Conservation (phyloP, 305 asterid species). For the Nicotiana rustica region DNA sequence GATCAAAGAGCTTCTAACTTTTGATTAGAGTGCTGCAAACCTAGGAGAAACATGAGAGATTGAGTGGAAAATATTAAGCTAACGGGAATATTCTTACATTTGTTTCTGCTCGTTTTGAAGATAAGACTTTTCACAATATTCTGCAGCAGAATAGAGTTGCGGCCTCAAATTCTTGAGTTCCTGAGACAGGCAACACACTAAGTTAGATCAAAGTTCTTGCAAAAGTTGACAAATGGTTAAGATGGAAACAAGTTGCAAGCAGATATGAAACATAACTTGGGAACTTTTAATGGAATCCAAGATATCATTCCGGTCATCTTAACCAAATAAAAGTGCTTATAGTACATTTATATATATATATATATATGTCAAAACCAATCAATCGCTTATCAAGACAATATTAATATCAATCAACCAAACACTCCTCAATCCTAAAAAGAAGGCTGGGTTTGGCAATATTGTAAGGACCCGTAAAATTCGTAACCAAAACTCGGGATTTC, state of each 20-base stretch:
- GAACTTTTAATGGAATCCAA: not conserved
- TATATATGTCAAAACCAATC: not conserved
- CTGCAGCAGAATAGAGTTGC: constrained; percentile 94
- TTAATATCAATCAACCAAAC: constrained; percentile 27
- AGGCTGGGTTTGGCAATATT: not conserved
- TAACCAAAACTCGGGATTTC: too few relatives aligned
- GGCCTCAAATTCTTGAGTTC: constrained; percentile 93
- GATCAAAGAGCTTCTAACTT: constrained; percentile 29
- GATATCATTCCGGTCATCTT: not conserved
- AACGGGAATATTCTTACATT: constrained; percentile 56
- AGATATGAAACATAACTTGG: not conserved
- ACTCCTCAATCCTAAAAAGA: not conserved
- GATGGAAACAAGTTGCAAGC: not conserved
- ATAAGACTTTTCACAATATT: constrained; percentile 88
- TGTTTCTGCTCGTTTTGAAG: constrained; percentile 81
- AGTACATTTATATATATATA: too few relatives aligned
- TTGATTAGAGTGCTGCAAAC: not conserved
- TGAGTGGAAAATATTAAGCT: constrained; percentile 19
- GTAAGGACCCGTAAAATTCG: too few relatives aligned
- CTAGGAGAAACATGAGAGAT: not conserved
- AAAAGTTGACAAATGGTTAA: not conserved
- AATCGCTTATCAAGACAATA: not conserved
- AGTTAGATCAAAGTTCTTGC: constrained; percentile 9
- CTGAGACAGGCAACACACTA: constrained; percentile 47
- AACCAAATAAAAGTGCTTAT: not conserved